Evolutionary conservation across 495 filamentous ascomycete species (phyloP), one percentile per base, ranked within the genome.

Genomic region (Penicillium herquei): DNA sequence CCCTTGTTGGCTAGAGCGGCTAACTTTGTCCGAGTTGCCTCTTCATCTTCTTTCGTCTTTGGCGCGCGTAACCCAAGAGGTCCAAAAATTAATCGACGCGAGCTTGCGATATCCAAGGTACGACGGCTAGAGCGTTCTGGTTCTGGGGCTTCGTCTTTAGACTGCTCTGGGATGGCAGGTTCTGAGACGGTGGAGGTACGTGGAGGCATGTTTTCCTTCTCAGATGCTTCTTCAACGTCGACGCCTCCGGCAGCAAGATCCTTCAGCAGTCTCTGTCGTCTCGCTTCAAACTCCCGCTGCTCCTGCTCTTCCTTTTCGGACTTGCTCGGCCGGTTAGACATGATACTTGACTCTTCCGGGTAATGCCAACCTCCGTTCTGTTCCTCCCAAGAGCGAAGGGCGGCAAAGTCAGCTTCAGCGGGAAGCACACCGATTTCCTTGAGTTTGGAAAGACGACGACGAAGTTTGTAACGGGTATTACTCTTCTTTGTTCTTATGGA

Each of bases 41-140:
- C 79, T 62, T 87, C 85, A 13, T 91, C 87, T 54, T 81, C 78
- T 61, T 88, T 85, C 4, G 78, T 84, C 52, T 81, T 84, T 3
- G 89, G 89, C 9, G 78, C 80, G 52, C 79, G 80, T 5, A 91
- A 71, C 33, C 88, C 89, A n/a, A 92, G 75, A 18, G 87, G 83
- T 16, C 85, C 84, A 61, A 91, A 91, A 0, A 94, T 63, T 56
- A 92, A 65, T 55, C 89, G 77, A 40, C 81, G 80, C 4, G 84
- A 83, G 53, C 87, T 85, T 8, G 74, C 81, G 3, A 90, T 58
- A 62, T 92, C 87, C 16, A 91, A 64, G 1, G 75, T 72, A 52
- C 79, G 78, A 56, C 75, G 68, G 39, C 64, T 68, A 3, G 65
- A 55, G 7, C 54, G 48, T 12, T 64, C 64, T 49, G 69, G 54